Conservation (phyloP, 345 rosid genomes). For the Hibiscus syriacus region DNA sequence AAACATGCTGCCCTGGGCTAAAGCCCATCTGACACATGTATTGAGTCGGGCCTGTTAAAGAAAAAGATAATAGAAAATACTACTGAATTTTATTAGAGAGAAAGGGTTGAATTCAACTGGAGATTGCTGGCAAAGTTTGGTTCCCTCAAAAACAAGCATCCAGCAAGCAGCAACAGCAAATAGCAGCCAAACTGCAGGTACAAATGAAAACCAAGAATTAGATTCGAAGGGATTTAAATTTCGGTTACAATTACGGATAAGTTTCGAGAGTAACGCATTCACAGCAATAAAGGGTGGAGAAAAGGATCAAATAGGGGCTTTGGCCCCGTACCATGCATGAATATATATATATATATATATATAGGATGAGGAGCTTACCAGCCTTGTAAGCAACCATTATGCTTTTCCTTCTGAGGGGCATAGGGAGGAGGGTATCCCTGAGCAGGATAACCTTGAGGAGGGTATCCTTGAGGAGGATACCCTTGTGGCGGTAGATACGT, state of each 20-base stretch:
- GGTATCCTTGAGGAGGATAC: slow-evolving; percentile 11
- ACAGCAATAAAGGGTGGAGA: no score
- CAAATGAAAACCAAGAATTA: neutral
- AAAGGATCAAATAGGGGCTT: no score
- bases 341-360: neutral
- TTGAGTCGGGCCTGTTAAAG: no score
- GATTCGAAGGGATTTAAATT: neutral
- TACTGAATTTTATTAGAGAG: neutral
- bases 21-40: no score
- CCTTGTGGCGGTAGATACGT: slow-evolving; percentile 56
- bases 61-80: neutral
- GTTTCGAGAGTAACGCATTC: no score
- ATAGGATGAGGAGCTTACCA: slow-evolving; percentile 34
- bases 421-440: slow-evolving; percentile 66
- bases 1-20: no score
- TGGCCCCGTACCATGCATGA: no score
- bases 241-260: no score
- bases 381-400: slow-evolving; percentile 30
- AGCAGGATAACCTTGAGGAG: slow-evolving; percentile 29
- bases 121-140: neutral
- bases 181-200: slow-evolving; percentile 9
- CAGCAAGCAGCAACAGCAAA: slow-evolving; percentile 34
- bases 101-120: neutral
- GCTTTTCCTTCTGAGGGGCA: slow-evolving; percentile 39
- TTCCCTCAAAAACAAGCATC: slow-evolving; percentile 1